Percentiles rank a stretch among this genome's conserved stretches.
These are phyloP conservation scores for Basidiobolus meristosporus DNA, from an alignment of 371 early-diverging fungal species.

Conservation along the genomic window DNA sequence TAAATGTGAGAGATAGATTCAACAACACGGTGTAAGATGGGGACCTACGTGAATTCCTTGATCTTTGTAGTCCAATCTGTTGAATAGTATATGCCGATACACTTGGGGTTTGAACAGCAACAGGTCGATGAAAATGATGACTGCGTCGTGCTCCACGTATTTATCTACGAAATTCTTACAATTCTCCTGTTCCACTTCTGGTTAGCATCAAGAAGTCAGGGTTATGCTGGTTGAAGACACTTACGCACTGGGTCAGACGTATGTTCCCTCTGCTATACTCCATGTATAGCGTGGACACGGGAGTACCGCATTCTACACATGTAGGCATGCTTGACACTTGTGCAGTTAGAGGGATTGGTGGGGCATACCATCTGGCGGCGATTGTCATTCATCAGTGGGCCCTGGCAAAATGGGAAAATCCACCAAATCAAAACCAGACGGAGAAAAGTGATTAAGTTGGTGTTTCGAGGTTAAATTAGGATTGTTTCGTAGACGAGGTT, in stretches of 20 bases:
- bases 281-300: slow-evolving; percentile 58
- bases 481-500: too few relatives aligned
- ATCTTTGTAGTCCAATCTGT: slow-evolving; percentile 34
- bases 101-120: slow-evolving; percentile 78
- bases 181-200: slow-evolving; percentile 17
- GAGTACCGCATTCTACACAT: slow-evolving; percentile 73
- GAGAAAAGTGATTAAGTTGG: too few relatives aligned
- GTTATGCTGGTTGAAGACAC: background rate
- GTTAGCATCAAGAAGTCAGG: background rate
- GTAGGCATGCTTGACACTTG: too few relatives aligned
- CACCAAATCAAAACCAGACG: too few relatives aligned
- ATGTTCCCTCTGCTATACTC: slow-evolving; percentile 83
- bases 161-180: slow-evolving; percentile 83
- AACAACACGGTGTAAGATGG: background rate
- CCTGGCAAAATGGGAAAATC: too few relatives aligned
- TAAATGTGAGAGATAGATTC: background rate
- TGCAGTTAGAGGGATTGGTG: too few relatives aligned
- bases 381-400: too few relatives aligned
- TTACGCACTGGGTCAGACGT: slow-evolving; percentile 68
- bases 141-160: slow-evolving; percentile 81
- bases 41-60: slow-evolving; percentile 25
- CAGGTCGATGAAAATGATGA: slow-evolving; percentile 87
- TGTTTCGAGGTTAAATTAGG: too few relatives aligned
- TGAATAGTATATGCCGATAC: slow-evolving; percentile 78
- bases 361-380: too few relatives aligned